Conservation (phyloP, 139 green algal genomes). For the Eudorina sp. region DNA sequence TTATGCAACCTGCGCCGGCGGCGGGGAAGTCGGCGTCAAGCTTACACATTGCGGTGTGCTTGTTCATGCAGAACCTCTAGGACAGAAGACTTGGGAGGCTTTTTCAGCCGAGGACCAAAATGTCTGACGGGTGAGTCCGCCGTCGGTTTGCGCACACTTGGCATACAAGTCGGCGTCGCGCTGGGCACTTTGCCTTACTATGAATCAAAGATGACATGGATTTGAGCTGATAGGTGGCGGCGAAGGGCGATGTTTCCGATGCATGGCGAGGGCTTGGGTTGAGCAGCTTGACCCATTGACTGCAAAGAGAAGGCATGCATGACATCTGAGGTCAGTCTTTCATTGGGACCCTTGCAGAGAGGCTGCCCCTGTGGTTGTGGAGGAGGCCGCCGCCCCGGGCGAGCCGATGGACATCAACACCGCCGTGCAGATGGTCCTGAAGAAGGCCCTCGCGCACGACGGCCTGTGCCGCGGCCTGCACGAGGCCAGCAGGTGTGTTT, state of each 20-base stretch:
- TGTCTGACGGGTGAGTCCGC: conserved; percentile 62
- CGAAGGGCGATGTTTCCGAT: background rate
- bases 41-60: background rate
- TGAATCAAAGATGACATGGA: no score
- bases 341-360: conserved; percentile 60
- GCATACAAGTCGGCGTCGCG: no score
- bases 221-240: no score
- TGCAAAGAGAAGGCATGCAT: no score
- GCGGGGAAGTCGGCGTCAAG: background rate
- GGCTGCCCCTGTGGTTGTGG: conserved; percentile 67
- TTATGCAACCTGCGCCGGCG: background rate
- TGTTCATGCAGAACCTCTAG: conserved; percentile 51
- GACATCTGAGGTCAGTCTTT: no score
- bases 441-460: conserved; percentile 98
- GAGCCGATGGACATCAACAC: conserved; percentile 98
- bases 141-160: no score
- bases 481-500: conserved; percentile 78
- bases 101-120: conserved; percentile 62
- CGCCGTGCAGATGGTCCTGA: conserved; percentile 96
- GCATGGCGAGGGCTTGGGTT: no score
- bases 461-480: conserved; percentile 95
- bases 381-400: conserved; percentile 77
- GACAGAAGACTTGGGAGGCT: conserved; percentile 64
- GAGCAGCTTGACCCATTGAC: no score
- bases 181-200: no score